Evolutionary conservation across 2,329 filamentous ascomycete species (phyloP).

Genomic region (Penicillium sp.): DNA sequence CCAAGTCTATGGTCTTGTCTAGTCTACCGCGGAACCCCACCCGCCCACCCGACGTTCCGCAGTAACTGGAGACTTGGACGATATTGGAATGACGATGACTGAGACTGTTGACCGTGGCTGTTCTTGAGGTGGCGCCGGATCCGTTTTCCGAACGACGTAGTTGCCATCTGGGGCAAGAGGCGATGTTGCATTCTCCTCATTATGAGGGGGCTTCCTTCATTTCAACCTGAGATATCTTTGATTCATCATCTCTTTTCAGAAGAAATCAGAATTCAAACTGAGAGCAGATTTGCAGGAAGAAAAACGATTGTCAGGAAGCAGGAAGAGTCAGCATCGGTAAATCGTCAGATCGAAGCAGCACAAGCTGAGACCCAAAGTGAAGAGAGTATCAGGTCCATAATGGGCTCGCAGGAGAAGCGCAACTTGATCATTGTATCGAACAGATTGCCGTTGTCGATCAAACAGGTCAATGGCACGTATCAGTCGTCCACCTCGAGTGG

Average conservation of each 20-base stretch:
- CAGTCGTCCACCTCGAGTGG: constrained; percentile 88
- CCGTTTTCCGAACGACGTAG: constrained; percentile 23
- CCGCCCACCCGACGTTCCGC: background rate
- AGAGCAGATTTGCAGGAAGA: background rate
- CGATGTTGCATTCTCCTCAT: background rate
- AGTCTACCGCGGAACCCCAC: background rate
- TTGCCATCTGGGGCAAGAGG: constrained; percentile 20
- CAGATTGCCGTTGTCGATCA: constrained; percentile 88
- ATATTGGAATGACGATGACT: background rate
- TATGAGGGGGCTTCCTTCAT: no score
- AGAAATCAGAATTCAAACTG: background rate
- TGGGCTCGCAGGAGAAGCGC: constrained; percentile 23
- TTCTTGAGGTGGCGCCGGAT: background rate
- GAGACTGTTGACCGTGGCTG: background rate
- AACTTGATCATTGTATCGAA: constrained; percentile 77
- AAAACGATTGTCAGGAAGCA: background rate
- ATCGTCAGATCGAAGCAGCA: background rate
- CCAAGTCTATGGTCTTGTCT: background rate
- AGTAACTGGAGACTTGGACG: background rate
- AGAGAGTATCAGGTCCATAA: background rate
- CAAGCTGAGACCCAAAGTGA: background rate
- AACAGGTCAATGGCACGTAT: constrained; percentile 78
- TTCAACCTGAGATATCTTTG: background rate
- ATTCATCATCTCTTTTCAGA: background rate
- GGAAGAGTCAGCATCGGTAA: background rate